These are phyloP conservation scores for Lagenidium giganteum DNA, from an alignment of 352 stramenopile species.

Conservation along the genomic window DNA sequence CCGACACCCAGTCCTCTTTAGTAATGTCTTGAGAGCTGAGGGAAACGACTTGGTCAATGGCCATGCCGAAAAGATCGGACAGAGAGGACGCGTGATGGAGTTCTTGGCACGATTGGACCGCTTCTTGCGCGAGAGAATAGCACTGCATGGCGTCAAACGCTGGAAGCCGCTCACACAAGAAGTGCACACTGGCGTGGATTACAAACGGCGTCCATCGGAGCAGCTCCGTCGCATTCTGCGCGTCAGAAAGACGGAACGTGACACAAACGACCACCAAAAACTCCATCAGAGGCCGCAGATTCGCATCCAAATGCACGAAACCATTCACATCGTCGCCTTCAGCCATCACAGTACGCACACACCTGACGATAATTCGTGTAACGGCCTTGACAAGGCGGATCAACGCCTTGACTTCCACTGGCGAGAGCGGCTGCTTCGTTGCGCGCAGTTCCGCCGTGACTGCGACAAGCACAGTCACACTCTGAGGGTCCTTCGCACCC, in stretches of 20 bases:
- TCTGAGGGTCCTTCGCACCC: too few species aligned
- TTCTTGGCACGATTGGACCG: constrained; percentile 6
- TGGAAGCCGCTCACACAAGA: constrained; percentile 15
- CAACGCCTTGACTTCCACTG: constrained; percentile 5
- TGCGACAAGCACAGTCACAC: too few species aligned
- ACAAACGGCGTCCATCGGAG: constrained; percentile 20
- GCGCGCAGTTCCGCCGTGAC: too few species aligned
- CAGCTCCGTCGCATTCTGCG: constrained; percentile 2
- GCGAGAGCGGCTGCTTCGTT: too few species aligned
- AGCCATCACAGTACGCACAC: background rate
- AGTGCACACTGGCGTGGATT: constrained; percentile 11
- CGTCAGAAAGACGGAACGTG: background rate
- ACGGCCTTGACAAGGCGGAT: constrained; percentile 17
- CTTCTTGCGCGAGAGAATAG: constrained; percentile 1
- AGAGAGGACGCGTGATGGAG: constrained; percentile 2
- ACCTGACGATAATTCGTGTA: constrained; percentile 10
- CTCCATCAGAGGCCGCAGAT: constrained; percentile 15
- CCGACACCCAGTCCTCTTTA: constrained; percentile 65
- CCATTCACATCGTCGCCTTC: constrained; percentile 8
- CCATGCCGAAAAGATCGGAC: background rate
- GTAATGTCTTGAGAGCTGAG: constrained; percentile 42
- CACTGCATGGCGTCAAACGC: constrained; percentile 18
- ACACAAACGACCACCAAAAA: constrained; percentile 3
- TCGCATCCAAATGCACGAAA: constrained; percentile 21
- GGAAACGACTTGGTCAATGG: constrained; percentile 10